Conservation (phyloP, 306 rosid species). For the Gillenia trifoliata region DNA sequence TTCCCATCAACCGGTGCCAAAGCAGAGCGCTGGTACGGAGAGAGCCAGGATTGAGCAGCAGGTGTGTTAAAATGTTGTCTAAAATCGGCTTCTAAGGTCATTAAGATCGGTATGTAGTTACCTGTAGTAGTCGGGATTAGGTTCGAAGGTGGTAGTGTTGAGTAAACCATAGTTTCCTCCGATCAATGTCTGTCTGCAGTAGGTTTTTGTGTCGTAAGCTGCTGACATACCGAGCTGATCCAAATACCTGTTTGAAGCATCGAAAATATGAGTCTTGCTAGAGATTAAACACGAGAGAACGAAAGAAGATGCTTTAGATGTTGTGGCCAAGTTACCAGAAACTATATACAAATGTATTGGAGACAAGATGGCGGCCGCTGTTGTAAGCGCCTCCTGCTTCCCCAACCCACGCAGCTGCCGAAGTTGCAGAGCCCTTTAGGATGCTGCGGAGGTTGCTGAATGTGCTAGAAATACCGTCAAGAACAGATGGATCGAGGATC, state of each 20-base stretch:
- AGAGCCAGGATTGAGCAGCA: slow-evolving; percentile 7
- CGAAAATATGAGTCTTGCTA: neutral
- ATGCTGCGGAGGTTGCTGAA: slow-evolving; percentile 51
- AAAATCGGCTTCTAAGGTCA: neutral
- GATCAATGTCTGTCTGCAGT: slow-evolving; percentile 84
- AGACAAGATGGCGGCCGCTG: slow-evolving; percentile 78
- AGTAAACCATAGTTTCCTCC: slow-evolving; percentile 96
- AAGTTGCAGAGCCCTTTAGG: slow-evolving; percentile 43
- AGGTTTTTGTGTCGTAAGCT: slow-evolving; percentile 63
- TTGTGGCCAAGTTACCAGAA: slow-evolving; percentile 49
- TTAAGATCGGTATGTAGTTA: neutral
- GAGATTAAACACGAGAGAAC: neutral
- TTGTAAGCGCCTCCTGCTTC: slow-evolving; percentile 96
- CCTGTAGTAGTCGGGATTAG: slow-evolving; percentile 89
- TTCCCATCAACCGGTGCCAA: slow-evolving; percentile 90
- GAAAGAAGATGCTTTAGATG: neutral
- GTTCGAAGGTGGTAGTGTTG: slow-evolving; percentile 48
- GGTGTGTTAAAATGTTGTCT: neutral
- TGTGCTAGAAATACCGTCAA: slow-evolving; percentile 48
- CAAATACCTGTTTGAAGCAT: slow-evolving; percentile 55
- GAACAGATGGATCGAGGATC: slow-evolving; percentile 65
- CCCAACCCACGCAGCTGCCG: slow-evolving; percentile 83
- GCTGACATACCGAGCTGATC: slow-evolving; percentile 97
- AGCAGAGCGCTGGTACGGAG: slow-evolving; percentile 68
- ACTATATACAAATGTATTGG: slow-evolving; percentile 77